A percentile compares a stretch with the other conserved stretches of the same genome.
These are phyloP conservation scores for Liquidambar formosana DNA, from an alignment of 164 flowering plant species.

Conservation along the genomic window DNA sequence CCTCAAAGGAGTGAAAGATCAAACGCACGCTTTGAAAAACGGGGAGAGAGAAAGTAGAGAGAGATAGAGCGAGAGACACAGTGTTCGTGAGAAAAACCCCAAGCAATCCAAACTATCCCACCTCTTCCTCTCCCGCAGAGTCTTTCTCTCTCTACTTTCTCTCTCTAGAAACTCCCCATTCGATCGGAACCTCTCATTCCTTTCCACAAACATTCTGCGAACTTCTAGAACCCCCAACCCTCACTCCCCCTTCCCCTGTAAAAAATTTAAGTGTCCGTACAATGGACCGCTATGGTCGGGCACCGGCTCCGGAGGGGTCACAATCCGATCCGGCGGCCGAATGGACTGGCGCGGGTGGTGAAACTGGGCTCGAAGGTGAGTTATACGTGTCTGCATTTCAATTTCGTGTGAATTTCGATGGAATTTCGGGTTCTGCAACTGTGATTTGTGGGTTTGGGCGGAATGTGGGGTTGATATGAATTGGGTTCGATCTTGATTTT, in stretches of 20 bases:
- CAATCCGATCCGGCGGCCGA: conserved; percentile 52
- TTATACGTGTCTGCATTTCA: conserved; percentile 9
- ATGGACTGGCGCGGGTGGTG: conserved; percentile 39
- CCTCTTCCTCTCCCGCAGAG: not conserved
- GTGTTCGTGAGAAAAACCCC: conserved; percentile 5
- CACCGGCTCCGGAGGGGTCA: conserved; percentile 28
- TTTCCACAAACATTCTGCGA: not conserved
- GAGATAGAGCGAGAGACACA: conserved; percentile 3
- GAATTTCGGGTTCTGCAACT: not conserved
- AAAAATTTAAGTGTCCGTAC: conserved; percentile 14
- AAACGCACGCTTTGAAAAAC: conserved; percentile 6
- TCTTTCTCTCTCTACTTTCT: conserved; percentile 10
- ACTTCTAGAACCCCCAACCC: not conserved
- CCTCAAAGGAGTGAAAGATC: conserved; percentile 8
- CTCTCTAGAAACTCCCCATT: conserved; percentile 12
- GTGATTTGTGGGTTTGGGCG: not conserved
- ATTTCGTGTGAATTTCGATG: conserved; percentile 19
- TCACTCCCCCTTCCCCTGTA: not conserved
- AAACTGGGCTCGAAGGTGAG: conserved; percentile 52
- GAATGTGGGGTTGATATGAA: conserved; percentile 9
- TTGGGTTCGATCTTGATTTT: conserved; percentile 12
- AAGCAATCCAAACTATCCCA: conserved; percentile 3
- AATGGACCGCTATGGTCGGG: conserved; percentile 56
- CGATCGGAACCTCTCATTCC: conserved; percentile 21
- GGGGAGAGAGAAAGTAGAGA: conserved; percentile 10